Evolutionary conservation across 2,329 filamentous ascomycete genomes (phyloP), one percentile per base, ranked within the genome.

Genomic region (Coniochaeta ligniaria): DNA sequence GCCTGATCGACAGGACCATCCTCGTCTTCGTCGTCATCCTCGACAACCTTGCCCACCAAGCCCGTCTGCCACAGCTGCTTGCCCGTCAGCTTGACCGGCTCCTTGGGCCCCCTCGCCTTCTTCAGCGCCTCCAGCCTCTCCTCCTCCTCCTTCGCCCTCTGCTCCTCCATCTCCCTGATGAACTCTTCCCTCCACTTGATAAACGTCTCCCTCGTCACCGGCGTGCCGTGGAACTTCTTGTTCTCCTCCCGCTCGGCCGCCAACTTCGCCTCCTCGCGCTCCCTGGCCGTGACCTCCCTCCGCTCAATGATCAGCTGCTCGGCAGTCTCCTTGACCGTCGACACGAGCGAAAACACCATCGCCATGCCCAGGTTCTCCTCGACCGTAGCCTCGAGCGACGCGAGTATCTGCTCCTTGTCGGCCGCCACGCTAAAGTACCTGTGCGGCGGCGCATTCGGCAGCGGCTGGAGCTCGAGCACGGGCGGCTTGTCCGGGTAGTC

Each of bases 291-390:
- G 9, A 80, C 89, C 61, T 85, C 84, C 69, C 87, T 85, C 54
- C 95, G 87, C 64, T 92, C 86, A 17, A 82, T 76, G 66, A 98
- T 86, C 61, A 99, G 83, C 67, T 87, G 82, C 78, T 99, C 95
- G n/a, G 93, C 94, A 58, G 84, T 82, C 62, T 99, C 95, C 72
- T 97, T 98, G 62, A 99, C 78, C 0, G 89, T 86, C 16, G 90
- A 91, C 59, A 96, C 89, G 26, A 99, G 79, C 0, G 94, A 92
- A 75, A 98, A 99, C 1, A 99, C 79, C 95, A 99, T 99, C 60
- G 92, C 91, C 89, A 98, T 98, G 64, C 95, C 95, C 62, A 98
- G 77, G 67, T 93, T 98, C 74, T 99, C 95, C 72, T 95, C 88
- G 38, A 97, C 89, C 0, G 88, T 90, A 17, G 89, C 86, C 43